Conservation (phyloP, 139 green algal species). For the Chlamydomonas urium region DNA sequence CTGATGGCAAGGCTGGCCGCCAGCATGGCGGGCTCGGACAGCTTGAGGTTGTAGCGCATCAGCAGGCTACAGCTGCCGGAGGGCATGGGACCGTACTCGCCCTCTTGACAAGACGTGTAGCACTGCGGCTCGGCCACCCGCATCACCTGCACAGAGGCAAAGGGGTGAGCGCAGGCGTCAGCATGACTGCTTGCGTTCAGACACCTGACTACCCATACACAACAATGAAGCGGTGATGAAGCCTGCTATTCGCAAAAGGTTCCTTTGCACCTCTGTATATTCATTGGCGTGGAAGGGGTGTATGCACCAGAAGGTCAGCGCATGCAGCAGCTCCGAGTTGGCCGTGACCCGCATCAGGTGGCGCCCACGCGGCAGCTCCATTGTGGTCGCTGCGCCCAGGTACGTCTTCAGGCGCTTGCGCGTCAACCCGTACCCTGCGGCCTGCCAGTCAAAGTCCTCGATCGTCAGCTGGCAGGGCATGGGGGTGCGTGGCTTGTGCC, state of each 20-base stretch:
- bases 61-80: slow-evolving; percentile 3
- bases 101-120: slow-evolving; percentile 9
- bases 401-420: slow-evolving; percentile 35
- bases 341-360: slow-evolving; percentile 50
- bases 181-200: too few relatives aligned
- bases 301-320: slow-evolving; percentile 29
- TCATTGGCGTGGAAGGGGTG: neutral
- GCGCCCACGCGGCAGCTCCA: slow-evolving; percentile 54
- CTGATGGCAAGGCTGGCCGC: slow-evolving; percentile 26
- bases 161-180: too few relatives aligned
- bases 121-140: slow-evolving; percentile 1
- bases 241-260: neutral
- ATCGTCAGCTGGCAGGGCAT: slow-evolving; percentile 29
- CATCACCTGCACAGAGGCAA: neutral
- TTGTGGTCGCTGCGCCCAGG: slow-evolving; percentile 21
- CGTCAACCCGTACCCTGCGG: slow-evolving; percentile 22
- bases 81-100: slow-evolving; percentile 17
- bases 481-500: slow-evolving; percentile 18
- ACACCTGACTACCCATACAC: neutral
- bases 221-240: neutral
- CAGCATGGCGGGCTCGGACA: slow-evolving; percentile 13
- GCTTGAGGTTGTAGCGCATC: slow-evolving; percentile 27
- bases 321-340: slow-evolving; percentile 34
- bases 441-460: slow-evolving; percentile 36
- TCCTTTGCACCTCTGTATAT: slow-evolving; percentile 4